Evolutionary conservation across 1,284 basidiomycete genomes (phyloP).

Genomic region (Schizophyllum commune): DNA sequence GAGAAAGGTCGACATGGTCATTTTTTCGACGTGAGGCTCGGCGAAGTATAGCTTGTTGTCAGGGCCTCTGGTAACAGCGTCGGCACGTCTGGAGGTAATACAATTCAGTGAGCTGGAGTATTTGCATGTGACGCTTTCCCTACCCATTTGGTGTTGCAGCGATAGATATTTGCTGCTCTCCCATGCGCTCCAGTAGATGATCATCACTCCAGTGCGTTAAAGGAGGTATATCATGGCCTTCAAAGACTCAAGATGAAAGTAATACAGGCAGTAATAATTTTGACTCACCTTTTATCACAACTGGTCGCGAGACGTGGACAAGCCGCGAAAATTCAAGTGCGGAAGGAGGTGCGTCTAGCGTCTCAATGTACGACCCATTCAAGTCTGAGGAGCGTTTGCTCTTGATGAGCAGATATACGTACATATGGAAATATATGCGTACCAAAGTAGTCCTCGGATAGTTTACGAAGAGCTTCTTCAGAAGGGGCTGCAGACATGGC

Average conservation of each 20-base stretch:
- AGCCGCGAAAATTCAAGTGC: slow-evolving; percentile 69
- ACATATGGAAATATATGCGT: too few relatives aligned
- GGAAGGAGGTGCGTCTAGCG: slow-evolving; percentile 52
- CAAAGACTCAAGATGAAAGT: slow-evolving; percentile 4
- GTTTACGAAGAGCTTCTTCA: slow-evolving; percentile 1
- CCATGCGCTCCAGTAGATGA: slow-evolving; percentile 53
- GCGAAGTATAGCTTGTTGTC: slow-evolving; percentile 65
- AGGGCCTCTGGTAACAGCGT: slow-evolving; percentile 57
- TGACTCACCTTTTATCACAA: slow-evolving; percentile 59
- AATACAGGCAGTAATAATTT: too few relatives aligned
- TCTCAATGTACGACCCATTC: slow-evolving; percentile 53
- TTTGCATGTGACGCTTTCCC: too few relatives aligned
- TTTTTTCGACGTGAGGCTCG: slow-evolving; percentile 65
- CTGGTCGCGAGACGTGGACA: slow-evolving; percentile 70
- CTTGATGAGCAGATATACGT: background rate
- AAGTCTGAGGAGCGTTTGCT: slow-evolving; percentile 30
- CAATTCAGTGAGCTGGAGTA: too few relatives aligned
- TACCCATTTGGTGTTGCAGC: slow-evolving; percentile 86
- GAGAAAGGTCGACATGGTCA: slow-evolving; percentile 59
- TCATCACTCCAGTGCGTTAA: slow-evolving; percentile 50
- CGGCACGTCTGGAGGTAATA: slow-evolving; percentile 62
- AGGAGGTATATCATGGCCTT: slow-evolving; percentile 36
- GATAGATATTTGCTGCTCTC: slow-evolving; percentile 52
- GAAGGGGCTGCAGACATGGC: background rate
- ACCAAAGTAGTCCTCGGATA: background rate